Conservation (phyloP, 495 filamentous ascomycete species). For the Glutinoglossum americanum region DNA sequence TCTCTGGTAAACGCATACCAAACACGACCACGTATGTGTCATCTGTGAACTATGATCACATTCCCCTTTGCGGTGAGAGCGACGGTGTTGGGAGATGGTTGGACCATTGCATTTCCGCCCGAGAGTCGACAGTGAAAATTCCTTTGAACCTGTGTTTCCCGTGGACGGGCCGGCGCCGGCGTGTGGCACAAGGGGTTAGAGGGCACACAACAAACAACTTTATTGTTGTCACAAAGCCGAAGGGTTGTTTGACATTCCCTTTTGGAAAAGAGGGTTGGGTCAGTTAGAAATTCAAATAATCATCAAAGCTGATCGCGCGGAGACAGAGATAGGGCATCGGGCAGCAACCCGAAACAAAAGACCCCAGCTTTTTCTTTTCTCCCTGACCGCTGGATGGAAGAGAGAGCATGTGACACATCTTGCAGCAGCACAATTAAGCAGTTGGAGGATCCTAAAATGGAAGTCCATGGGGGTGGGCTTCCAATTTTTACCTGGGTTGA, state of each 20-base stretch:
- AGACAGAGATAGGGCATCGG: not conserved
- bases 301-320: not conserved
- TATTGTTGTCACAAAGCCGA: not conserved
- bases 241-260: not conserved
- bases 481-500: not conserved
- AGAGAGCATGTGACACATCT: not conserved
- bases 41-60: not conserved
- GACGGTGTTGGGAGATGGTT: not conserved
- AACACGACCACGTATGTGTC: slow-evolving; percentile 1
- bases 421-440: not conserved
- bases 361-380: not conserved
- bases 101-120: not conserved
- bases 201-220: not conserved
- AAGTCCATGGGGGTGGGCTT: not conserved
- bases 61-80: not conserved
- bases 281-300: not conserved
- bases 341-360: not conserved
- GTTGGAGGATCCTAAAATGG: not conserved
- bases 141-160: not conserved
- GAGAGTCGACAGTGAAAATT: not conserved
- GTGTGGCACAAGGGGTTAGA: not conserved
- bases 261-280: not conserved
- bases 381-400: not conserved
- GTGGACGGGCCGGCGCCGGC: not conserved
- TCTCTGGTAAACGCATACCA: not conserved